A percentile compares a stretch with the other conserved stretches of the same genome.
These are phyloP conservation scores for Paracorniculantispora psalliotae DNA, from an alignment of 2,329 filamentous ascomycete genomes.

Conservation along the genomic window DNA sequence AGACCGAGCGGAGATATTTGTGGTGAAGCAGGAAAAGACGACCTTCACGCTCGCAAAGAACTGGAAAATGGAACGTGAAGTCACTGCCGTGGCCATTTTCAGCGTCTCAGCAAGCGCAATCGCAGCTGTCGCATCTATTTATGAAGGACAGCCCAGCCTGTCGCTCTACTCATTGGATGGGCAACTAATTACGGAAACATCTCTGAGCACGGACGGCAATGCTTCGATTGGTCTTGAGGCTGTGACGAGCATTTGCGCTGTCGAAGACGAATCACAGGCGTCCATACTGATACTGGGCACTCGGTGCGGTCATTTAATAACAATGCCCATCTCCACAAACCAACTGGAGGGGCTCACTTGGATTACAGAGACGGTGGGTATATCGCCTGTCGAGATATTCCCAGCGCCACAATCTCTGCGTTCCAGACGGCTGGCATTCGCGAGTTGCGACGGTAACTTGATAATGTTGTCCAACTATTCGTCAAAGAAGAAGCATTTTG, in stretches of 20 bases:
- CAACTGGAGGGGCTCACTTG: slow-evolving; percentile 23
- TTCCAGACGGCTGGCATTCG: slow-evolving; percentile 31
- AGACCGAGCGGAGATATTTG: neutral
- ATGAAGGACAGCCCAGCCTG: neutral
- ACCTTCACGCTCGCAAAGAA: neutral
- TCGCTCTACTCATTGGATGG: slow-evolving; percentile 9
- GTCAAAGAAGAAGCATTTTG: slow-evolving; percentile 26
- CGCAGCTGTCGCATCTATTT: neutral
- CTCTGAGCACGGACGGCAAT: neutral
- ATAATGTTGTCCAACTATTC: slow-evolving; percentile 38
- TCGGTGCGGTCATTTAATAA: slow-evolving; percentile 47
- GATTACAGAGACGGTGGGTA: slow-evolving; percentile 29
- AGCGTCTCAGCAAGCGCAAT: neutral
- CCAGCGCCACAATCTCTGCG: slow-evolving; percentile 21
- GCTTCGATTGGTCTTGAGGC: slow-evolving; percentile 28
- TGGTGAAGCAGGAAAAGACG: neutral
- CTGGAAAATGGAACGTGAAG: slow-evolving; percentile 6
- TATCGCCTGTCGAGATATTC: slow-evolving; percentile 32
- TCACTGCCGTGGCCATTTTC: slow-evolving; percentile 5
- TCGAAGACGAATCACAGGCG: slow-evolving; percentile 24
- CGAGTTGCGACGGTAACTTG: slow-evolving; percentile 45
- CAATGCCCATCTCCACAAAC: slow-evolving; percentile 25
- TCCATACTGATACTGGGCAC: slow-evolving; percentile 42
- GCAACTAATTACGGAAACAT: neutral
- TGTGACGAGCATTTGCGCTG: slow-evolving; percentile 40